Conservation (phyloP, 129 eudicot genomes). For the Chrysanthemum makinoi region DNA sequence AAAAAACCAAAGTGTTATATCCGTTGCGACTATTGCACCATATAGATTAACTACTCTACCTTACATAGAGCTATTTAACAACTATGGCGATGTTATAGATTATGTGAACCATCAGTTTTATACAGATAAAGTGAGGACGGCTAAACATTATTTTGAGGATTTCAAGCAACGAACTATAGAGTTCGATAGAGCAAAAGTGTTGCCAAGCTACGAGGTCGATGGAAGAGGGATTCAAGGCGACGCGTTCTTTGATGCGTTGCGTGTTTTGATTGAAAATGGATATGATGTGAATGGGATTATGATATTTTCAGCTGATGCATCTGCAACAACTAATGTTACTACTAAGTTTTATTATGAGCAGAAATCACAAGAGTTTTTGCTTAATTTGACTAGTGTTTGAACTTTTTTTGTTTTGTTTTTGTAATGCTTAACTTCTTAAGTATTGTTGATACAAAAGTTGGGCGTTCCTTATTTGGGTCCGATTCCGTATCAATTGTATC, state of each 20-base stretch:
- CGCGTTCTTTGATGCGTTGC: constrained; percentile 54
- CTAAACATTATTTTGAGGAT: constrained; percentile 41
- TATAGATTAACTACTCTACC: constrained; percentile 40
- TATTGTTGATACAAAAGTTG: too few relatives aligned
- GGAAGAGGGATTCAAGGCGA: constrained; percentile 88
- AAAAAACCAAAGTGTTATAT: constrained; percentile 61
- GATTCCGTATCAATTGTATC: too few relatives aligned
- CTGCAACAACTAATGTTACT: constrained; percentile 31
- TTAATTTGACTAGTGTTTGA: constrained; percentile 41
- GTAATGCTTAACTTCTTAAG: too few relatives aligned
- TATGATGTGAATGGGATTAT: constrained; percentile 56
- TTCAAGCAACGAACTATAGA: constrained; percentile 37
- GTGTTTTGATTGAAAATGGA: constrained; percentile 41
- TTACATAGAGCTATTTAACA: constrained; percentile 27
- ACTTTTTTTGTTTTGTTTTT: too few relatives aligned
- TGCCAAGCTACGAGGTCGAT: constrained; percentile 68
- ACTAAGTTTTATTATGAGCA: constrained; percentile 48
- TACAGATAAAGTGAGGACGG: constrained; percentile 56
- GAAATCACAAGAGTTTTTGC: constrained; percentile 57
- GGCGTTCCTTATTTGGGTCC: too few relatives aligned
- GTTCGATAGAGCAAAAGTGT: constrained; percentile 42
- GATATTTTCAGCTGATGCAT: constrained; percentile 84
- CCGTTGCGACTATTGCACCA: constrained; percentile 67
- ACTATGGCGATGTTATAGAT: constrained; percentile 41
- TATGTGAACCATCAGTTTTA: constrained; percentile 72